A percentile compares a stretch with the other conserved stretches of the same genome.
Conservation (phyloP, 2,329 filamentous ascomycete genomes). For the Diaporthe amygdali region DNA sequence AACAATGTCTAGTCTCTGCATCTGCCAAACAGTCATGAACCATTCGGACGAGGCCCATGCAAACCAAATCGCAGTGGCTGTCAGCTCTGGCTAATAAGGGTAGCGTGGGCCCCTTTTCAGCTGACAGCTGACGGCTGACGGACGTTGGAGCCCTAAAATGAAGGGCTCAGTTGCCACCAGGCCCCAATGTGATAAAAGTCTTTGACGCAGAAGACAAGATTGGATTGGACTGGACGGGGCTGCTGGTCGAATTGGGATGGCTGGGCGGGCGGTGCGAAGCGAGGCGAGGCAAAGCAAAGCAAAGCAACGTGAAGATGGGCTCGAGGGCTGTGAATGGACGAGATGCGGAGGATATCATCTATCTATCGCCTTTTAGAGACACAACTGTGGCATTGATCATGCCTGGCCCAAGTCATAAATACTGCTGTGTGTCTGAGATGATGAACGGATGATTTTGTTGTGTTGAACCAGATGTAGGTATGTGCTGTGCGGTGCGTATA, state of each 20-base stretch:
- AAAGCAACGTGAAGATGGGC: neutral
- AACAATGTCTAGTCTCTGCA: neutral
- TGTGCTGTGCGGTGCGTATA: neutral
- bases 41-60: neutral
- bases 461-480: neutral
- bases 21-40: neutral
- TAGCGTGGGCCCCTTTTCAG: conserved; percentile 10
- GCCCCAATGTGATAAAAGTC: neutral
- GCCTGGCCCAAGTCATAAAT: neutral
- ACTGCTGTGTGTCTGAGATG: too few species aligned
- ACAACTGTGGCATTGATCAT: neutral
- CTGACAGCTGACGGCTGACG: conserved; percentile 9
- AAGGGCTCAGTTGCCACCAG: neutral
- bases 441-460: too few species aligned
- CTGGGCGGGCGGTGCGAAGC: neutral
- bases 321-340: neutral
- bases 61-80: neutral
- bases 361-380: neutral
- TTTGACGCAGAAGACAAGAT: neutral
- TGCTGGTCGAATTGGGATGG: conserved; percentile 4
- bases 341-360: neutral
- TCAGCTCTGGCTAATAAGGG: neutral
- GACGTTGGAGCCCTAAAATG: neutral
- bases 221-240: neutral
- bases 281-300: too few species aligned